These are phyloP conservation scores for Chenopodium album DNA, from an alignment of 148 eudicot species.

Conservation along the genomic window DNA sequence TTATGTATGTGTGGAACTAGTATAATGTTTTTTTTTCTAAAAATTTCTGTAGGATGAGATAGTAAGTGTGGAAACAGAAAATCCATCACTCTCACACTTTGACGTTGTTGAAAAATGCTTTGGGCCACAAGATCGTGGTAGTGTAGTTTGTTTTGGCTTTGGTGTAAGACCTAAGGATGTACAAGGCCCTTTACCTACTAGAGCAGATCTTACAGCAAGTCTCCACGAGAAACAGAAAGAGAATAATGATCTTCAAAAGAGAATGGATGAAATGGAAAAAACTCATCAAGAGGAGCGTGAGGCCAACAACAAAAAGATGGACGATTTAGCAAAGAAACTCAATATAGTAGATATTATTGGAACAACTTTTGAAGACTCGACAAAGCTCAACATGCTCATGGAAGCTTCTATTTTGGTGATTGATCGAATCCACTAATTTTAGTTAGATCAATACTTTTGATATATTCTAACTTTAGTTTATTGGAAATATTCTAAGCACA, in stretches of 20 bases:
- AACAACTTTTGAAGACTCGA: no score
- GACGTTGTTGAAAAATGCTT: slow-evolving; percentile 5
- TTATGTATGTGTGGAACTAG: no score
- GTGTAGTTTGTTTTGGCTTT: slow-evolving; percentile 12
- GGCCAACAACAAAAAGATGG: neutral
- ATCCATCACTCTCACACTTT: neutral
- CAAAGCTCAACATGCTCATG: no score
- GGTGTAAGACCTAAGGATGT: slow-evolving; percentile 14
- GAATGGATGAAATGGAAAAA: slow-evolving; percentile 1
- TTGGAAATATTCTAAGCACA: no score
- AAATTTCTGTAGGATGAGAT: neutral
- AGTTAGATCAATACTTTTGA: no score
- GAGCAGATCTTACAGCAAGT: neutral
- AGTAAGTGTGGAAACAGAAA: neutral
- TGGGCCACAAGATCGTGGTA: slow-evolving; percentile 12
- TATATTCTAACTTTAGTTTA: no score
- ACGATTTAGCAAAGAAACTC: neutral
- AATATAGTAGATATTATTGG: no score
- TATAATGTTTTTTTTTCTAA: no score
- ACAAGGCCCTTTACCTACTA: slow-evolving; percentile 11
- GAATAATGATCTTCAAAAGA: slow-evolving; percentile 1
- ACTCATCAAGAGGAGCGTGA: neutral
- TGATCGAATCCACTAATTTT: no score
- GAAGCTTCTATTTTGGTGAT: no score
- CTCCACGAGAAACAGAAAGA: slow-evolving; percentile 5